Base-by-base conservation (phyloP, 805 yeast species). In the Hyphopichia homilentoma region DNA sequence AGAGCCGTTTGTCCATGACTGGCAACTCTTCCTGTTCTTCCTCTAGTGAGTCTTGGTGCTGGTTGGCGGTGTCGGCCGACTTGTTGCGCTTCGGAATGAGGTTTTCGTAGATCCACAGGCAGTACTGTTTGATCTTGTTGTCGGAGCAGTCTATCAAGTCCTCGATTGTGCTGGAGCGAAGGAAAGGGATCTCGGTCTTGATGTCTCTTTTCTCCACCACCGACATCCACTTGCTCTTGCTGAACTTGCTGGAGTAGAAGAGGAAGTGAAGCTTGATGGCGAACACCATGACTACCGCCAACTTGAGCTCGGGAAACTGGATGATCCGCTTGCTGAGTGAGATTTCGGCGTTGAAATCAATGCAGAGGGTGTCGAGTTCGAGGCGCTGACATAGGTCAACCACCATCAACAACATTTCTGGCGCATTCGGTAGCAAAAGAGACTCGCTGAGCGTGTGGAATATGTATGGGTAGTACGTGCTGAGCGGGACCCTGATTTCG, bases 51-150 rank as follows among this genome's bases (percentile, higher is more conserved):
- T 16, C 15, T 27, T 18, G 17, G 29, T 15, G 12, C 22, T 21
- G 11, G 19, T 7, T 14, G 4, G 16, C 25, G 23, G 19, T 27
- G 14, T 17, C 21, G 27, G 34, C 27, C 4, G 42, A 36, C 18
- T 48, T 43, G 17, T 41, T 43, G 16, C 41, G 38, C 29, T 41
- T 43, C 4, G 57, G 52, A 2, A 61, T 41, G 9, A 65, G 30
- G 23, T 50, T 52, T 7, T 61, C 61, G 31, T 64, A 56, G 32
- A 73, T 64, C 77, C 82, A 75, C 15, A 67, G 58, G 17, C 79
- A 50, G 50, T 77, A 82, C 17, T 61, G 51, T 4, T 63, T 62
- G 3, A 69, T 61, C 34, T 71, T 60, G 2, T 47, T 45, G n/a
- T 68, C 68, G 25, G 65, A 57, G 81, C 86, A 77, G 9, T 54